phyloP scores from a whole-genome alignment of 257 asterid species.

The Buddleja alternifolia region DNA sequence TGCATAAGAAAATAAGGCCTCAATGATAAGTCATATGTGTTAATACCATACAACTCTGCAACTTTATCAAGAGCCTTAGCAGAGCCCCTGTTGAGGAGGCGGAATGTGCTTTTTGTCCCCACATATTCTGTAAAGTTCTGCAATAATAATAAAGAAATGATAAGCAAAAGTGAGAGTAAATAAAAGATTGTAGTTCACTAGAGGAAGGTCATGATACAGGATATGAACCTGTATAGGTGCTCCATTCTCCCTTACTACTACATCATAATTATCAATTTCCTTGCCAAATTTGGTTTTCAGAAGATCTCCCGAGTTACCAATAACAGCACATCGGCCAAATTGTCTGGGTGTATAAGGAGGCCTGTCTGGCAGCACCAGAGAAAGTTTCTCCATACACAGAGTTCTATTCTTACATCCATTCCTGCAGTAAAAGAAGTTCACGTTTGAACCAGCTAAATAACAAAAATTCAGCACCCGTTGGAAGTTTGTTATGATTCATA shows the following conservation, averaged over 20 bases:
- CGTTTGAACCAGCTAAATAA: background rate
- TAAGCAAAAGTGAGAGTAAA: constrained; percentile 24
- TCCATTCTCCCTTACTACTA: constrained; percentile 90
- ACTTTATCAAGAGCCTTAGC: constrained; percentile 99
- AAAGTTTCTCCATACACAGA: constrained; percentile 90
- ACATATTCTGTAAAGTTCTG: constrained; percentile 89
- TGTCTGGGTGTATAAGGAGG: constrained; percentile 86
- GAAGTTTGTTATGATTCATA: too few species aligned
- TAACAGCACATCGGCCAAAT: constrained; percentile 88
- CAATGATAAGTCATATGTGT: constrained; percentile 33
- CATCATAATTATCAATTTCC: constrained; percentile 88
- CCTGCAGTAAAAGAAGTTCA: constrained; percentile 48
- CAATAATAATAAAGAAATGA: constrained; percentile 20
- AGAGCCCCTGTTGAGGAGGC: constrained; percentile 97
- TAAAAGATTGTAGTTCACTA: constrained; percentile 9
- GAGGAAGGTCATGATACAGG: constrained; percentile 26
- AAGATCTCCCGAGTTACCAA: constrained; percentile 98
- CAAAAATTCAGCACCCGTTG: constrained; percentile 1
- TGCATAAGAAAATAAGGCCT: constrained; percentile 24
- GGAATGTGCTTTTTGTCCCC: constrained; percentile 93
- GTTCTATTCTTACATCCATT: constrained; percentile 76
- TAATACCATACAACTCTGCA: constrained; percentile 90
- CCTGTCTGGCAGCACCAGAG: constrained; percentile 81
- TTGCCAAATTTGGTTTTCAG: constrained; percentile 85
- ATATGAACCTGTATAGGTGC: constrained; percentile 87